Evolutionary conservation across 1,284 basidiomycete species (phyloP), one percentile per base, ranked within the genome.

Genomic region (Marasmius oreades): DNA sequence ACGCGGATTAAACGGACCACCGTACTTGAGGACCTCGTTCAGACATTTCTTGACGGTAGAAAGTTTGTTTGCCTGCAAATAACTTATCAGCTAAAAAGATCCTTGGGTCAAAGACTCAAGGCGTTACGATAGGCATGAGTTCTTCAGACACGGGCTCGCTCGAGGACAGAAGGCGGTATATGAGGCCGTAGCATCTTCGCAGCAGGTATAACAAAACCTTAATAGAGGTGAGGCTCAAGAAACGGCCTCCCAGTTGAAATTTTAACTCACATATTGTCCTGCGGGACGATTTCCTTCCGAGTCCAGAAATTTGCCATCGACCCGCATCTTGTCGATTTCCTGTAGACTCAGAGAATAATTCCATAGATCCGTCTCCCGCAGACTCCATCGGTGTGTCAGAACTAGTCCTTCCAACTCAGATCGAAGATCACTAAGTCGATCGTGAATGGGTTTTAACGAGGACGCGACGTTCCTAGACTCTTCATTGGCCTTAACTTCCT

Each of bases 81-180:
- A 55, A 18, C 33, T 51, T 26, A 55, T 28, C 44, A 56, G 33
- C 18, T 51, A 12, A 45, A 47, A 42, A 61, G 48, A 26, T 31
- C 26, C 28, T 10, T 52, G 46, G 34, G 6, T n/a, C 36, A 36
- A 34, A 6, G 23, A 2, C 51, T 52, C 8, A 33, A 53, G 20
- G 57, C 73, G 87, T 63, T 72, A 96, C 96, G 57, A 98, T 85
- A 5, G 95, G 95, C 90, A 97, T 97, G 31, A 98, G 76, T 70
- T 98, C 95, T 70, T 98, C 95, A 0, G 94, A 97, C n/a, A 99
- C 95, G 0, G 97, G 97, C 73, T 98, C 96, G 56, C 92, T 95
- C n/a, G 95, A 95, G 23, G 95, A 95, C 62, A 99, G 84, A 51
- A 99, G 74, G 26, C 91, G 85, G 73, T 98, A 98, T 64, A 98